Evolutionary conservation across 495 filamentous ascomycete genomes (phyloP).

Genomic region (Penicilliopsis zonata): DNA sequence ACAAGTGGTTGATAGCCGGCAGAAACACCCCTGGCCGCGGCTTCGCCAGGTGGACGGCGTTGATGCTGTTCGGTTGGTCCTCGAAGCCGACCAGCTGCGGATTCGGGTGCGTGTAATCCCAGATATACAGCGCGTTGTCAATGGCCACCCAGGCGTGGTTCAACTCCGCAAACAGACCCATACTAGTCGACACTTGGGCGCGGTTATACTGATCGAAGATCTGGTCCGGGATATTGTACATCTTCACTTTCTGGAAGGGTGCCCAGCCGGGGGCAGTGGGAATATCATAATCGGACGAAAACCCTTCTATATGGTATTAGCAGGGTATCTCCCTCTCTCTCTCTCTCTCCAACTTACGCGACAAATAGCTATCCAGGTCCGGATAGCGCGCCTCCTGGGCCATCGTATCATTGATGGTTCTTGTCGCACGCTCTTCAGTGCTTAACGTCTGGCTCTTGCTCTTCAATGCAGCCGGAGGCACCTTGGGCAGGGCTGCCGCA

Average conservation of each 20-base stretch:
- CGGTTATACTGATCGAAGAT: conserved; percentile 85
- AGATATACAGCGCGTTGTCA: conserved; percentile 90
- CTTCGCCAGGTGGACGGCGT: conserved; percentile 66
- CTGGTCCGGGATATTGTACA: conserved; percentile 74
- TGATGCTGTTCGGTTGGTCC: conserved; percentile 75
- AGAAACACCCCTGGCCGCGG: conserved; percentile 78
- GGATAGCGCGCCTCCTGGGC: conserved; percentile 68
- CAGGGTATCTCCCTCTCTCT: neutral
- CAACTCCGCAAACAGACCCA: conserved; percentile 87
- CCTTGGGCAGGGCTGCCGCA: conserved; percentile 23
- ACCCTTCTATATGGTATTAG: conserved; percentile 45
- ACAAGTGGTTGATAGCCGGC: conserved; percentile 64
- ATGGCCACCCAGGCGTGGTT: conserved; percentile 93
- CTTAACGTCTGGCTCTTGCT: conserved; percentile 33
- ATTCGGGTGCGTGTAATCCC: conserved; percentile 87
- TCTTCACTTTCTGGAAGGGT: conserved; percentile 73
- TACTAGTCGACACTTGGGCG: conserved; percentile 68
- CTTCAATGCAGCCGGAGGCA: conserved; percentile 23
- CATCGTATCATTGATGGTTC: conserved; percentile 71
- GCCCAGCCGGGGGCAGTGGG: conserved; percentile 56
- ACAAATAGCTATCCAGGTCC: conserved; percentile 79
- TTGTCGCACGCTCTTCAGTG: conserved; percentile 67
- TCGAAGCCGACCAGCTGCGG: conserved; percentile 88
- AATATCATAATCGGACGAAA: conserved; percentile 85
- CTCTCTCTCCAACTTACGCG: conserved; percentile 49